Evolutionary conservation across 2,329 filamentous ascomycete species (phyloP).

Genomic region (Trichocomaceae sp.): DNA sequence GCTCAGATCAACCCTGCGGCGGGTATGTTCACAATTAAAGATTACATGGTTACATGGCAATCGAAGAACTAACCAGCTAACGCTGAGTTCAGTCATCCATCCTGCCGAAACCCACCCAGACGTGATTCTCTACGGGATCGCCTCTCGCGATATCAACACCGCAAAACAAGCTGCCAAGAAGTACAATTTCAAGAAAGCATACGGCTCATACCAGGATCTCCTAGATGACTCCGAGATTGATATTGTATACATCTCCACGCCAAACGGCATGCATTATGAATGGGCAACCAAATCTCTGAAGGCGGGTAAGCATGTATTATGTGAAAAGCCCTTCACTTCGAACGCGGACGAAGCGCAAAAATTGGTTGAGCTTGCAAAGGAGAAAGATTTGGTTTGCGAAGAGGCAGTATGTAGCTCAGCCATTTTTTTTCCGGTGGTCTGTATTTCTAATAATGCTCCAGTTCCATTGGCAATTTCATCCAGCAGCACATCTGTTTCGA

Average conservation of each 20-base stretch:
- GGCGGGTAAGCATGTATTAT: constrained; percentile 49
- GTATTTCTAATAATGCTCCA: background rate
- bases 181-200: constrained; percentile 44
- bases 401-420: constrained; percentile 11
- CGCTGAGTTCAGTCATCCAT: constrained; percentile 24
- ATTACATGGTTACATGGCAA: background rate
- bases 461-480: constrained; percentile 41
- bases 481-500: constrained; percentile 32
- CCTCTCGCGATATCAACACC: constrained; percentile 43
- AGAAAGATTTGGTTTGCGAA: constrained; percentile 14
- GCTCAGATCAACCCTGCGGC: constrained; percentile 22
- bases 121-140: constrained; percentile 48
- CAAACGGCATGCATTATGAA: constrained; percentile 30
- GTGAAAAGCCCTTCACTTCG: constrained; percentile 48
- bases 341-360: constrained; percentile 41
- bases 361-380: constrained; percentile 36
- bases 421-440: background rate
- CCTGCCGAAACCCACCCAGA: constrained; percentile 50
- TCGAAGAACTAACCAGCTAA: background rate
- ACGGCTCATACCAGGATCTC: constrained; percentile 20
- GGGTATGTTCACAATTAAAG: no score
- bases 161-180: constrained; percentile 46
- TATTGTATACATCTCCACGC: constrained; percentile 25
- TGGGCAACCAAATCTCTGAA: constrained; percentile 44
- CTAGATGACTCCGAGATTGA: constrained; percentile 21